phyloP scores from a whole-genome alignment of 2,329 filamentous ascomycete species.

The Magnaporthales sp. region DNA sequence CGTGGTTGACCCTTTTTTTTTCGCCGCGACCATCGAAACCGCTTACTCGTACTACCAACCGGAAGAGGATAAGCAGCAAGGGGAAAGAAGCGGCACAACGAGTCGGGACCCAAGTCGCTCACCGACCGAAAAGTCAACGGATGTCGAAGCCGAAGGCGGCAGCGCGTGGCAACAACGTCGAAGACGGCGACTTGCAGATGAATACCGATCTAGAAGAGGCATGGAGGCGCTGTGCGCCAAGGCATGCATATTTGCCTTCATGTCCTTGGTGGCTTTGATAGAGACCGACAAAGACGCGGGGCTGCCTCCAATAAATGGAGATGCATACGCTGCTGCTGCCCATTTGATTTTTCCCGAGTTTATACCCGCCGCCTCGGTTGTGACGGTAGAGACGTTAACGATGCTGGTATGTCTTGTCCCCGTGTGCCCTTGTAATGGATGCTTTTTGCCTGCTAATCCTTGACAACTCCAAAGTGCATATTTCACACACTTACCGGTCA shows the following conservation, averaged over 20 bases:
- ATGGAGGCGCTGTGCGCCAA: conserved; percentile 25
- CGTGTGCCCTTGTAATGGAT: too few relatives aligned
- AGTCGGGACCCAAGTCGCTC: neutral
- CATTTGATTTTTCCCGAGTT: conserved; percentile 32
- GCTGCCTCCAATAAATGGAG: conserved; percentile 24
- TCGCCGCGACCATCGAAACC: conserved; percentile 30
- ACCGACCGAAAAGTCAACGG: neutral
- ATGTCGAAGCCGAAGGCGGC: neutral
- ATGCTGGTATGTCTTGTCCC: conserved; percentile 33
- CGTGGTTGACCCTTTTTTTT: conserved; percentile 35
- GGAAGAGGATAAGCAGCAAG: conserved; percentile 7
- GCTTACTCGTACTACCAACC: conserved; percentile 27
- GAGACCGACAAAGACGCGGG: conserved; percentile 6
- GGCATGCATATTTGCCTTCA: conserved; percentile 40
- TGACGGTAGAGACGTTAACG: conserved; percentile 33
- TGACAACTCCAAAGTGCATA: neutral
- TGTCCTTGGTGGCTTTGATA: conserved; percentile 25
- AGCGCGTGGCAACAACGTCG: neutral
- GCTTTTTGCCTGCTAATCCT: neutral
- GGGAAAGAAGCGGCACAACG: neutral
- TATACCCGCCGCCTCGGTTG: conserved; percentile 32
- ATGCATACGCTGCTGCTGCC: conserved; percentile 29
- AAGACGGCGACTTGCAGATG: conserved; percentile 2
- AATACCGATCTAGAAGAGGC: conserved; percentile 3
- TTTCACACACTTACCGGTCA: conserved; percentile 13